Percentiles rank a stretch among this genome's conserved stretches.
Conservation (phyloP, 1,284 basidiomycete species). For the Marasmius fiardii region DNA sequence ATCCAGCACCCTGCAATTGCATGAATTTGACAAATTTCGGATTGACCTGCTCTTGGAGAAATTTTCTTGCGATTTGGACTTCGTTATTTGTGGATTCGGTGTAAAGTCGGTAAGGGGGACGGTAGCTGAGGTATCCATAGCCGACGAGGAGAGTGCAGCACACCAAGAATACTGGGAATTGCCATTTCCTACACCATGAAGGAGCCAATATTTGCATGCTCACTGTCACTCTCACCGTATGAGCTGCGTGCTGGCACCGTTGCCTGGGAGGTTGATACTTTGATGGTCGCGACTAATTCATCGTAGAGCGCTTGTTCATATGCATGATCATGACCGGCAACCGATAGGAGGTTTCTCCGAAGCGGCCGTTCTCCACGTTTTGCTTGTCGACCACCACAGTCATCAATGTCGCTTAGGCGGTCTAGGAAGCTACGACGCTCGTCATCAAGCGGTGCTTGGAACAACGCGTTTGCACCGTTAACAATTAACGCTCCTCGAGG, state of each 20-base stretch:
- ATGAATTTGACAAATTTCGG: conserved; percentile 37
- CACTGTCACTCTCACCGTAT: not conserved
- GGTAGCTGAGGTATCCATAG: not conserved
- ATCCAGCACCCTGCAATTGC: conserved; percentile 42
- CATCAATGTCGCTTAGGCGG: conserved; percentile 18
- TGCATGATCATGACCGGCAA: not conserved
- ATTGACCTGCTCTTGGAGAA: conserved; percentile 17
- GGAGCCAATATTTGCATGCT: not conserved
- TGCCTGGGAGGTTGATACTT: too few species aligned
- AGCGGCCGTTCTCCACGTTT: not conserved
- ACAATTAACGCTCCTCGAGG: conserved; percentile 6
- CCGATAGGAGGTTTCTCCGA: not conserved
- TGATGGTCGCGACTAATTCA: too few species aligned
- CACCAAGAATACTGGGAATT: not conserved
- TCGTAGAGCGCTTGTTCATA: not conserved
- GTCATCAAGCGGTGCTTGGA: conserved; percentile 10
- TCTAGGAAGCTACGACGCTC: conserved; percentile 27
- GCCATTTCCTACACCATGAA: not conserved
- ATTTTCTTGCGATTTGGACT: conserved; percentile 2
- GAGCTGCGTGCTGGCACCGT: not conserved
- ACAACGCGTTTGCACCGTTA: conserved; percentile 12
- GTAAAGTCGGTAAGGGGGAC: conserved; percentile 8
- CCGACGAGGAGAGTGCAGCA: not conserved
- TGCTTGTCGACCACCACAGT: not conserved
- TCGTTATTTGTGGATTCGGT: conserved; percentile 1